Percentiles rank a stretch among this genome's conserved stretches.
Evolutionary conservation across 345 rosid genomes (phyloP).

Genomic region (Salix purpurea): DNA sequence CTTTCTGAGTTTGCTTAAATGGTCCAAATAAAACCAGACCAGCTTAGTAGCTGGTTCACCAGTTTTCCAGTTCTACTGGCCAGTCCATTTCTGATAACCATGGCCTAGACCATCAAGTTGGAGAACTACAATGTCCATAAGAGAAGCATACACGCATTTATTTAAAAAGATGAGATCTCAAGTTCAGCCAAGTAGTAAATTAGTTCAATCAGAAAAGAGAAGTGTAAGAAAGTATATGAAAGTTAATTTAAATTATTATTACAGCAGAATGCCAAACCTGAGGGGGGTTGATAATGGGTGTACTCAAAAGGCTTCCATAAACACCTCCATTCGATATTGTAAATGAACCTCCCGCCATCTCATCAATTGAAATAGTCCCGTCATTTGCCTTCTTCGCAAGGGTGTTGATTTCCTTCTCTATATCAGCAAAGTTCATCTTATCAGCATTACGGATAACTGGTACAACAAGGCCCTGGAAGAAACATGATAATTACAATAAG

Average conservation of each 20-base stretch:
- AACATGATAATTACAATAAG: not conserved
- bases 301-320: constrained; percentile 92
- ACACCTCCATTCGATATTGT: constrained; percentile 85
- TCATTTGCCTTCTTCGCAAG: constrained; percentile 90
- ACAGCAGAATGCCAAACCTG: constrained; percentile 47
- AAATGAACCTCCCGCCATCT: constrained; percentile 98
- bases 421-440: constrained; percentile 76
- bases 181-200: not conserved
- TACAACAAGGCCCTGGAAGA: constrained; percentile 74
- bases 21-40: not conserved
- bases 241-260: not conserved
- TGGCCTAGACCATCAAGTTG: not conserved
- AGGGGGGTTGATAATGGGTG: constrained; percentile 99
- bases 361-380: constrained; percentile 92
- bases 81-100: not conserved
- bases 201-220: not conserved
- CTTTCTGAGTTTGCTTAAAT: not conserved
- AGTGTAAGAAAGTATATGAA: not conserved
- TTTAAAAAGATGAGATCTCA: not conserved
- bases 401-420: constrained; percentile 82
- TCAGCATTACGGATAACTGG: constrained; percentile 72
- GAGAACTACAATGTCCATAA: not conserved
- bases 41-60: not conserved
- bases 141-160: not conserved
- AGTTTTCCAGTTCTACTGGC: not conserved